Evolutionary conservation across 164 flowering plant species (phyloP).

Genomic region (Taxillus chinensis): DNA sequence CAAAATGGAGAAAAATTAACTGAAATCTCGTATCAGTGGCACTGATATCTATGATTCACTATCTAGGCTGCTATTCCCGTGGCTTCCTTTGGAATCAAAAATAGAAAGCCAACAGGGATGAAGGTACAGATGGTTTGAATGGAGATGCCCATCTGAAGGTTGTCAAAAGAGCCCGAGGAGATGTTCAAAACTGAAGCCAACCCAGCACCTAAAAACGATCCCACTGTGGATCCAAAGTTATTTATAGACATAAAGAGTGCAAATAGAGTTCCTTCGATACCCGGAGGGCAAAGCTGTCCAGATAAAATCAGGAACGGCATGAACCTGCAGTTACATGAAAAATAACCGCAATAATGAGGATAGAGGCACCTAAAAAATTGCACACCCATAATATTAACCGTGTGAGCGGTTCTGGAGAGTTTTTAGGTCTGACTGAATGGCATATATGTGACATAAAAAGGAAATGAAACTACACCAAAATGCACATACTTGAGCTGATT

Average conservation of each 20-base stretch:
- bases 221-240: slow-evolving; percentile 72
- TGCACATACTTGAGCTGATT: slow-evolving; percentile 77
- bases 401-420: background rate
- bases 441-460: background rate
- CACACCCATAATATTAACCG: too few relatives aligned
- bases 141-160: slow-evolving; percentile 46
- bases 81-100: slow-evolving; percentile 82
- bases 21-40: too few relatives aligned
- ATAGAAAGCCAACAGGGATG: slow-evolving; percentile 62
- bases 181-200: slow-evolving; percentile 68
- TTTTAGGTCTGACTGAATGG: background rate
- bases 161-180: slow-evolving; percentile 73
- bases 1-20: too few relatives aligned
- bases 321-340: slow-evolving; percentile 44
- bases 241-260: slow-evolving; percentile 94
- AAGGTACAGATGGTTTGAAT: slow-evolving; percentile 56
- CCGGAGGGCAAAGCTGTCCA: slow-evolving; percentile 90
- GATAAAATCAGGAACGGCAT: slow-evolving; percentile 94
- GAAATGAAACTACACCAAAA: background rate
- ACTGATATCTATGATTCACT: background rate
- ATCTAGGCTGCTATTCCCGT: slow-evolving; percentile 57
- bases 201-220: slow-evolving; percentile 73
- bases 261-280: slow-evolving; percentile 89
- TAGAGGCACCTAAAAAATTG: background rate
- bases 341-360: background rate